A percentile compares a stretch with the other conserved stretches of the same genome.
Evolutionary conservation across 1,284 basidiomycete genomes (phyloP).

Genomic region (Rhizoctonia solani): DNA sequence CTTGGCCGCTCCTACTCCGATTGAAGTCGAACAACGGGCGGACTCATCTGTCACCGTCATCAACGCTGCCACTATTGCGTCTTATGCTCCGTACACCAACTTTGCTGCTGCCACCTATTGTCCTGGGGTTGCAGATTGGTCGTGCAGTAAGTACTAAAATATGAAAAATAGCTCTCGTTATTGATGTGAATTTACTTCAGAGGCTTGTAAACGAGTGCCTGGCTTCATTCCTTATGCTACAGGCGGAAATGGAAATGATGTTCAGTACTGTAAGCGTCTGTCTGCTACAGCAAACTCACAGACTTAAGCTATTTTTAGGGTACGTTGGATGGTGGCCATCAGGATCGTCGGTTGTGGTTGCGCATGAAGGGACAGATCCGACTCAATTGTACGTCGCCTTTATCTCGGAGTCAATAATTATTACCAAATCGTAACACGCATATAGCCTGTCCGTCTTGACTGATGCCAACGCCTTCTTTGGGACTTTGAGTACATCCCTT

Average conservation of each 20-base stretch:
- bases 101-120: slow-evolving; percentile 64
- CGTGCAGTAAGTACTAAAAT: slow-evolving; percentile 63
- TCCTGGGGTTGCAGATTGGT: slow-evolving; percentile 54
- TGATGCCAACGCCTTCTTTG: slow-evolving; percentile 55
- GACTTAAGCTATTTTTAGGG: slow-evolving; percentile 41
- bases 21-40: neutral
- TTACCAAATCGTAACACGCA: neutral
- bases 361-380: slow-evolving; percentile 46
- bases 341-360: slow-evolving; percentile 45
- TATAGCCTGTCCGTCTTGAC: slow-evolving; percentile 56
- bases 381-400: slow-evolving; percentile 50
- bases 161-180: slow-evolving; percentile 33
- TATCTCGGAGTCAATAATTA: neutral
- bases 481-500: slow-evolving; percentile 50
- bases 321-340: slow-evolving; percentile 47
- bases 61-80: slow-evolving; percentile 49
- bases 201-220: slow-evolving; percentile 57
- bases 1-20: neutral
- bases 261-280: slow-evolving; percentile 55
- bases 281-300: slow-evolving; percentile 32
- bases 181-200: slow-evolving; percentile 43
- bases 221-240: slow-evolving; percentile 60
- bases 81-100: slow-evolving; percentile 58
- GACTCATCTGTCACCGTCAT: slow-evolving; percentile 49
- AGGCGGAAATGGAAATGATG: slow-evolving; percentile 59